phyloP scores from a whole-genome alignment of 2,329 filamentous ascomycete genomes.

The Neonectria punicea region DNA sequence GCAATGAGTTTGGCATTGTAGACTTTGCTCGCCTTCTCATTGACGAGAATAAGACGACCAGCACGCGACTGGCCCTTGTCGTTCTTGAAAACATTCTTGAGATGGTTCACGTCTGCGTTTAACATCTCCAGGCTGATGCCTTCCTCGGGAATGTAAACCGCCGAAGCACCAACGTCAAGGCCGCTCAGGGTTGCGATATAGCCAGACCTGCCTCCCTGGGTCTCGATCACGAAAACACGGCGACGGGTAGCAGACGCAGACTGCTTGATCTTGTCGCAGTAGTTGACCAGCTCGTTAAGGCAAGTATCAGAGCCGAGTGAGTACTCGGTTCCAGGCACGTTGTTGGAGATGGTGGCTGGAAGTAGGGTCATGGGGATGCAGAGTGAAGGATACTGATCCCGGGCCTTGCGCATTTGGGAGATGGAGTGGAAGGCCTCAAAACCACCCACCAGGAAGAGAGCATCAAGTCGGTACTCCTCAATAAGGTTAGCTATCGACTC shows the following conservation, averaged over 20 bases:
- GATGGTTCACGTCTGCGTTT: slow-evolving; percentile 86
- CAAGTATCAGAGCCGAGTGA: slow-evolving; percentile 97
- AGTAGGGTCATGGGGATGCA: slow-evolving; percentile 92
- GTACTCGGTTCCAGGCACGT: slow-evolving; percentile 97
- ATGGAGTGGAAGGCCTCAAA: slow-evolving; percentile 97
- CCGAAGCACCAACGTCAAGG: slow-evolving; percentile 88
- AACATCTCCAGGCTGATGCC: slow-evolving; percentile 95
- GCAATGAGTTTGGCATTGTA: slow-evolving; percentile 95
- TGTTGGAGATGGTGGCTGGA: slow-evolving; percentile 98
- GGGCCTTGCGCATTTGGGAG: slow-evolving; percentile 84
- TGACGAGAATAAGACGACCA: slow-evolving; percentile 94
- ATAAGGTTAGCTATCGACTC: slow-evolving; percentile 85
- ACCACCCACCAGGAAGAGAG: slow-evolving; percentile 89
- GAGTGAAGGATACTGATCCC: slow-evolving; percentile 82
- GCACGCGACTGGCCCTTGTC: slow-evolving; percentile 91
- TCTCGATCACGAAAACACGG: slow-evolving; percentile 97
- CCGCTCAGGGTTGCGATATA: slow-evolving; percentile 94
- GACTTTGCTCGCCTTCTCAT: slow-evolving; percentile 90
- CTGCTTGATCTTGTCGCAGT: slow-evolving; percentile 98
- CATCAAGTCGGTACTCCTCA: slow-evolving; percentile 88
- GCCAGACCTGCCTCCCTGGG: slow-evolving; percentile 92
- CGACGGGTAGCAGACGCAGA: slow-evolving; percentile 93
- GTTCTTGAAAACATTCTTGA: slow-evolving; percentile 84
- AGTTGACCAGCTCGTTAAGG: slow-evolving; percentile 91
- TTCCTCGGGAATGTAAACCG: slow-evolving; percentile 97